Base-by-base conservation (phyloP, 2,329 filamentous ascomycete species). In the Fonsecaea nubica region DNA sequence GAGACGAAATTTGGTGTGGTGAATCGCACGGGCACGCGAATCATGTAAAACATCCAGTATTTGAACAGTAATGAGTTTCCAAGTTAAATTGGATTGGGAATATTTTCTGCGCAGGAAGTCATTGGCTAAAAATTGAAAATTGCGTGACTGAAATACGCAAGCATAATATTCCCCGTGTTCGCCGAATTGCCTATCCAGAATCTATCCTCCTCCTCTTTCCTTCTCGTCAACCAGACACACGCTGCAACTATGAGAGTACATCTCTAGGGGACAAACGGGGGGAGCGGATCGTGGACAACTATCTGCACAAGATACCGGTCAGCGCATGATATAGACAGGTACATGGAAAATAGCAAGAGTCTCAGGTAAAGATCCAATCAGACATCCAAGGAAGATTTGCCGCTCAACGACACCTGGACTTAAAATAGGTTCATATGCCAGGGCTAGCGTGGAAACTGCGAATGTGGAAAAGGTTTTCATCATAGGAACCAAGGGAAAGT, bases 361-460 rank as follows among this genome's bases (percentile, higher is more conserved):
- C 2, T 33, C 3, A 40, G 15, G 55, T n/a, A 53, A 21, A 30
- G 32, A 57, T 58, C 42, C 63, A 73, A 75, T 83, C 81, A 84
- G 81, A 83, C 82, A 82, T 83, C 82, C 81, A 84, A 83, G 81
- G 81, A 82, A 82, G 80, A 67, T 70, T 77, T 77, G 74, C 72
- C 81, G 80, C 79, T 83, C 81, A 83, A 78, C 75, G 79, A 73
- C 73, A 73, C 75, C 77, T 77, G 80, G 76, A 75, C 79, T 79
- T 77, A 76, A 21, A 74, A 58, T 80, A 79, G 81, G 81, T 83
- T 83, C 79, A 73, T 45, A 62, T 78, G 75, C 79, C 78, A 80
- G 79, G 80, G 79, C 80, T 84, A 81, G 81, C 83, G 84, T 85
- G 84, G 80, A 86, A 86, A 86, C 84, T 86, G 84, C 84, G 84